A percentile compares a stretch with the other conserved stretches of the same genome.
phyloP scores from a whole-genome alignment of 495 filamentous ascomycete genomes.

The Astrothelium macrocarpum region DNA sequence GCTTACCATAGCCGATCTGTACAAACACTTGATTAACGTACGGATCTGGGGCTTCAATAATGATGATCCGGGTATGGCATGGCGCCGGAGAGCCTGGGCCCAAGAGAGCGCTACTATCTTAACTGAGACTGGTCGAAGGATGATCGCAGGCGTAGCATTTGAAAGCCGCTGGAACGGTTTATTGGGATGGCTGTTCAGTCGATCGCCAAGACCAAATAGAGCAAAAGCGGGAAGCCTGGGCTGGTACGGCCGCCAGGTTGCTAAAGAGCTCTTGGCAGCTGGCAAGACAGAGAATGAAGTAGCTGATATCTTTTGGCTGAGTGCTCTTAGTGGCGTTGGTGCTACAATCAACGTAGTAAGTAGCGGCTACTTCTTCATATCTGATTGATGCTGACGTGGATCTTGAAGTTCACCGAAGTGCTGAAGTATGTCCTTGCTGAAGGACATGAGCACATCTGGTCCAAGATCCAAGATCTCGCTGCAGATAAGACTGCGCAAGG shows the following conservation, averaged over 20 bases:
- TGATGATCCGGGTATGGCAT: slow-evolving; percentile 11
- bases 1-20: slow-evolving; percentile 8
- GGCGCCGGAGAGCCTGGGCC: slow-evolving; percentile 3
- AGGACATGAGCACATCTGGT: not conserved
- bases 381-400: not conserved
- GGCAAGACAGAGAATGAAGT: slow-evolving; percentile 7
- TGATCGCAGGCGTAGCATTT: not conserved
- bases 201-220: not conserved
- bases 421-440: not conserved
- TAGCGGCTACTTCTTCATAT: not conserved
- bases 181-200: not conserved
- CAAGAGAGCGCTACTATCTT: slow-evolving; percentile 4
- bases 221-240: not conserved
- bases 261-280: not conserved
- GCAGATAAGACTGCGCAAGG: not conserved
- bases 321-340: slow-evolving; percentile 4
- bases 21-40: slow-evolving; percentile 15
- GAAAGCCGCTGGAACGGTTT: not conserved
- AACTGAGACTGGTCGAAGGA: not conserved
- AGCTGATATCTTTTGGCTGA: slow-evolving; percentile 8
- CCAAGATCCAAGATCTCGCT: slow-evolving; percentile 10
- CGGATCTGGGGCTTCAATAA: slow-evolving; percentile 12
- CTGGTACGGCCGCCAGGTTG: not conserved
- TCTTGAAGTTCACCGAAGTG: not conserved
- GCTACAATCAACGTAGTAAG: slow-evolving; percentile 5